A percentile compares a stretch with the other conserved stretches of the same genome.
These are phyloP conservation scores for Metahyphopichia silvanorum DNA, from an alignment of 805 yeast genomes.

Conservation along the genomic window DNA sequence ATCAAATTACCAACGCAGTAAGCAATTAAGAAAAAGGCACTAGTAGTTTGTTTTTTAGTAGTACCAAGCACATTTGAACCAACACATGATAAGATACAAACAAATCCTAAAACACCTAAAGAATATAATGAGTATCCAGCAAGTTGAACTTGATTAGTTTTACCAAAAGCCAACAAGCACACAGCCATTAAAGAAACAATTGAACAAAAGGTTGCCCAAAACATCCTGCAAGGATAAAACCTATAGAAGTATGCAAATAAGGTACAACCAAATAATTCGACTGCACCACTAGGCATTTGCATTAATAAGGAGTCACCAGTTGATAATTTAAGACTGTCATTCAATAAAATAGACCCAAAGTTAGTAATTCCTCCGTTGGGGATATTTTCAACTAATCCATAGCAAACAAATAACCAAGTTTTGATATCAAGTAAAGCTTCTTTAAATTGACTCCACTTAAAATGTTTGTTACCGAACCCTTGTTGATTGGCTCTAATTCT, in stretches of 20 bases:
- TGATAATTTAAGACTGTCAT: slow-evolving; percentile 16
- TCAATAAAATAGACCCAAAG: slow-evolving; percentile 24
- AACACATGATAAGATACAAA: slow-evolving; percentile 15
- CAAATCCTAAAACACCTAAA: slow-evolving; percentile 24
- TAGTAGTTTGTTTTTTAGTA: slow-evolving; percentile 24
- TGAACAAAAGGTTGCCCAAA: slow-evolving; percentile 21
- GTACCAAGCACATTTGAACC: slow-evolving; percentile 25
- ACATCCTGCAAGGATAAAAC: slow-evolving; percentile 17
- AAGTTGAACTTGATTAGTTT: slow-evolving; percentile 18
- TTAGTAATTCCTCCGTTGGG: slow-evolving; percentile 39
- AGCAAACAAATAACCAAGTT: slow-evolving; percentile 45
- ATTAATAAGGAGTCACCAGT: slow-evolving; percentile 22
- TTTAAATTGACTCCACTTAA: slow-evolving; percentile 51
- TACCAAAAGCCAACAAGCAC: slow-evolving; percentile 30
- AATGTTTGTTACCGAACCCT: slow-evolving; percentile 54
- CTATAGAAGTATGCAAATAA: slow-evolving; percentile 12
- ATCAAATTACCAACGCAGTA: slow-evolving; percentile 27
- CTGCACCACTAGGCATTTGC: slow-evolving; percentile 37
- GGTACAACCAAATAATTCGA: slow-evolving; percentile 25
- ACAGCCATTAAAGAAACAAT: slow-evolving; percentile 16
- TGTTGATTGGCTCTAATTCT: slow-evolving; percentile 53
- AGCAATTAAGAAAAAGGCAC: slow-evolving; percentile 22
- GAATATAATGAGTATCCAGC: slow-evolving; percentile 28
- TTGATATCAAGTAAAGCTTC: slow-evolving; percentile 51
- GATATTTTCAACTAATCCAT: slow-evolving; percentile 27